Percentiles rank a stretch among this genome's conserved stretches.
Conservation (phyloP, 331 rosid genomes). For the Stylosanthes scabra region DNA sequence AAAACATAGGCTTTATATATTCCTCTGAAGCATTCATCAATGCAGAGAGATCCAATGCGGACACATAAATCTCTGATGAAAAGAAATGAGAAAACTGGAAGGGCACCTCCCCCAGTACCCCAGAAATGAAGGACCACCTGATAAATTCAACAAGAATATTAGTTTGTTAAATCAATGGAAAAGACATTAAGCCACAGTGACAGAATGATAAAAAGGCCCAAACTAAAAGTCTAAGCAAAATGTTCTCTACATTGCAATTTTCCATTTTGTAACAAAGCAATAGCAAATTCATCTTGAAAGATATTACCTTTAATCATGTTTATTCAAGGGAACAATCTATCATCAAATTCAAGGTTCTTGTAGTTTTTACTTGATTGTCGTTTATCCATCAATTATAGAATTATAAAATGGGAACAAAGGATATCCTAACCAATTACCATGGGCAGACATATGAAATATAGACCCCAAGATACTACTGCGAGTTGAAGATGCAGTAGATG, state of each 20-base stretch:
- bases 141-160: constrained; percentile 37
- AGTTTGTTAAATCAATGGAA: constrained; percentile 30
- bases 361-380: constrained; percentile 4
- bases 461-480: constrained; percentile 8
- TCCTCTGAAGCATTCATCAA: constrained; percentile 88
- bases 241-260: neutral
- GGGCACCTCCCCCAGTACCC: constrained; percentile 97
- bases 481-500: constrained; percentile 2
- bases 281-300: constrained; percentile 1
- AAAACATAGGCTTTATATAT: constrained; percentile 91
- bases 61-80: constrained; percentile 83
- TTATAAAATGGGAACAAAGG: constrained; percentile 1
- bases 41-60: constrained; percentile 86
- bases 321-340: constrained; percentile 2
- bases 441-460: constrained; percentile 28
- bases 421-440: constrained; percentile 29
- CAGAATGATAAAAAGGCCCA: neutral
- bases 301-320: constrained; percentile 21
- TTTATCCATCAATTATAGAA: constrained; percentile 12
- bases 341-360: constrained; percentile 6
- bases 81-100: constrained; percentile 73
- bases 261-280: constrained; percentile 21
- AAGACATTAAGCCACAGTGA: constrained; percentile 15
- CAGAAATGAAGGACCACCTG: constrained; percentile 92
- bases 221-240: constrained; percentile 20